Evolutionary conservation across 768 basidiomycete species (phyloP).

Genomic region (Amanita subjunquillea): DNA sequence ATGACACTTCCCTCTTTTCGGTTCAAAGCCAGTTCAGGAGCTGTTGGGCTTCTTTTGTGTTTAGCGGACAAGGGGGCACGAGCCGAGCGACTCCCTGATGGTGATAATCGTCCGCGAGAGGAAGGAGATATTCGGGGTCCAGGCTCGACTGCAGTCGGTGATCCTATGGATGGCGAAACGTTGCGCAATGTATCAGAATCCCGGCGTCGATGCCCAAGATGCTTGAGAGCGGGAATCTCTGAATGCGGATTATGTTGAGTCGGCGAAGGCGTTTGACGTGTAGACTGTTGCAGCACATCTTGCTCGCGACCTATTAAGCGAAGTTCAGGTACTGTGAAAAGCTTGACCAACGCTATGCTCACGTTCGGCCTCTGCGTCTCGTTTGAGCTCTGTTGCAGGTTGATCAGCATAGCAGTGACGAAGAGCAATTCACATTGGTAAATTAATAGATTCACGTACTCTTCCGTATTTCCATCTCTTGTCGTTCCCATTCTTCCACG

Average conservation of each 20-base stretch:
- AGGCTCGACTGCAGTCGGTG: slow-evolving; percentile 46
- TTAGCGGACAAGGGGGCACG: slow-evolving; percentile 26
- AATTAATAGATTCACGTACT: slow-evolving; percentile 17
- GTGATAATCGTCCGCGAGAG: slow-evolving; percentile 13
- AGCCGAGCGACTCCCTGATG: slow-evolving; percentile 12
- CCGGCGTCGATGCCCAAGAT: slow-evolving; percentile 45
- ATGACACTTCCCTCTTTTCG: background rate
- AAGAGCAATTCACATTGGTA: background rate
- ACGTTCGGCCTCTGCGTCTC: slow-evolving; percentile 30
- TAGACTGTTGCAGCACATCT: slow-evolving; percentile 15
- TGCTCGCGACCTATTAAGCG: slow-evolving; percentile 15
- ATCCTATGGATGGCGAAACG: slow-evolving; percentile 27
- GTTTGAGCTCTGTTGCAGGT: slow-evolving; percentile 21
- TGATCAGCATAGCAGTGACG: background rate
- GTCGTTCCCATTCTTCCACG: slow-evolving; percentile 26
- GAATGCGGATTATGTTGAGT: slow-evolving; percentile 15
- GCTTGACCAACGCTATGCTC: slow-evolving; percentile 11
- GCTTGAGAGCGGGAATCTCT: slow-evolving; percentile 11
- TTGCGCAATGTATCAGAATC: slow-evolving; percentile 69
- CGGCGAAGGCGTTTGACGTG: slow-evolving; percentile 45
- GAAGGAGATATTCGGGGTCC: slow-evolving; percentile 14
- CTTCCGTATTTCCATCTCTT: slow-evolving; percentile 34
- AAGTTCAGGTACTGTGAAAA: slow-evolving; percentile 7
- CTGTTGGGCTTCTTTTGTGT: slow-evolving; percentile 63
- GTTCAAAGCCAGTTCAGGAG: slow-evolving; percentile 45